Evolutionary conservation across 225 moss, liverwort and hornwort species (phyloP).

Genomic region (Asterella californica): DNA sequence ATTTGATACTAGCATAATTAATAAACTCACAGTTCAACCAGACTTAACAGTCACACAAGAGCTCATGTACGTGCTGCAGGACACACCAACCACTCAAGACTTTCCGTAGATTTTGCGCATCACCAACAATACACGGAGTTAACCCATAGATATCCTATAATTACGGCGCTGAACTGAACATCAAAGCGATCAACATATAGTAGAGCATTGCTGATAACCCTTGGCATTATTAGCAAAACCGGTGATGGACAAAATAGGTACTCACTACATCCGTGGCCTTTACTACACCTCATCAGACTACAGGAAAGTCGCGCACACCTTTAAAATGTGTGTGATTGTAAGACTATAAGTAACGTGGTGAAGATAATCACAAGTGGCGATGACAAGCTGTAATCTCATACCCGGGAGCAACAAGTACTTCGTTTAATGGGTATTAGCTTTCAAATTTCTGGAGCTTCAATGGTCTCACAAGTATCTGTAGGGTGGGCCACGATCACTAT

Average conservation of each 20-base stretch:
- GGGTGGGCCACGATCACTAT: background rate
- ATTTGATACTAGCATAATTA: too few species aligned
- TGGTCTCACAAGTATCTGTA: background rate
- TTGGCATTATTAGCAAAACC: background rate
- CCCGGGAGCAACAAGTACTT: background rate
- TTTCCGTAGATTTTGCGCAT: too few species aligned
- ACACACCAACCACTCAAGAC: too few species aligned
- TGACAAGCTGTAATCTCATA: background rate
- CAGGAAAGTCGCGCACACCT: constrained; percentile 6
- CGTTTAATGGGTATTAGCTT: background rate
- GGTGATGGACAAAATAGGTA: background rate
- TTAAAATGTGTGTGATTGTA: constrained; percentile 1
- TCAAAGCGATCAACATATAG: too few species aligned
- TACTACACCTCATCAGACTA: constrained; percentile 1
- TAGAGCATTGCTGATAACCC: too few species aligned
- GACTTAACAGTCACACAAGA: too few species aligned
- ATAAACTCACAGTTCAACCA: too few species aligned
- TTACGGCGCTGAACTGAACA: too few species aligned
- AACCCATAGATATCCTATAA: too few species aligned
- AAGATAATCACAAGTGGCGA: background rate
- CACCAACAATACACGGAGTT: too few species aligned
- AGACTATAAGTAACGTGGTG: background rate
- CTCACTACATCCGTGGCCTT: background rate
- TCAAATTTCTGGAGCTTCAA: background rate
- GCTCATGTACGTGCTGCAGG: too few species aligned